Evolutionary conservation across 2,329 filamentous ascomycete species (phyloP), one percentile per base, ranked within the genome.

Genomic region (Diplocarpon rosae): DNA sequence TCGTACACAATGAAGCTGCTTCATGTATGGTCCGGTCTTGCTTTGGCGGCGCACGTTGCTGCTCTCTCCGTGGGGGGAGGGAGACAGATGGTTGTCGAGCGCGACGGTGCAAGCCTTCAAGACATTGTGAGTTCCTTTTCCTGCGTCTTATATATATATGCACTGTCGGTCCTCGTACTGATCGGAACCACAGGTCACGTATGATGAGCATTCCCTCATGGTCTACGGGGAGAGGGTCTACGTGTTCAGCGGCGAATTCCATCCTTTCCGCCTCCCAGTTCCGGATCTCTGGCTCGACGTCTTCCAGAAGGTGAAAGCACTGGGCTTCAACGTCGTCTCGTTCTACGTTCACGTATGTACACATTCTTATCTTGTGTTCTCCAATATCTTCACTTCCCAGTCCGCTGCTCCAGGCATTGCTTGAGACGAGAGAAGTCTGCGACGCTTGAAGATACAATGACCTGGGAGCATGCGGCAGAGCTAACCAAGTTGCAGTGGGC

Each of bases 261-360:
- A 82, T 58, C 76, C 77, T 0, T 81, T 72, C 40, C 51, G 75
- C 53, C 63, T 82, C 1, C 77, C 78, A 1, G 77, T 82, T 1
- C 70, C 76, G 2, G 66, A 68, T 38, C 66, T 83, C 4, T 80
- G 80, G 68, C 68, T 84, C 8, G 85, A 90, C 52, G 59, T 90
- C 1, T 82, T 93, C 54, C 80, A 92, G 56, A 93, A 93, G 64
- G 77, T 90, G 62, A 88, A 83, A 62, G 80, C 84, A 0, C 65
- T 88, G 1, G 86, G 86, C 0, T 89, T 87, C 65, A 90, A 84
- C 55, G 74, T 76, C 36, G 81, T 89, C 1, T 87, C 83, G 0
- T 87, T 89, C 61, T 90, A 90, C 56, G 70, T 80, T 6, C 74
- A 88, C 55, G 20, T 24, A 24, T 24, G 20, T 24, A 4, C 20